Evolutionary conservation across 2,329 filamentous ascomycete species (phyloP).

Genomic region (Pseudogymnoascus sp.): DNA sequence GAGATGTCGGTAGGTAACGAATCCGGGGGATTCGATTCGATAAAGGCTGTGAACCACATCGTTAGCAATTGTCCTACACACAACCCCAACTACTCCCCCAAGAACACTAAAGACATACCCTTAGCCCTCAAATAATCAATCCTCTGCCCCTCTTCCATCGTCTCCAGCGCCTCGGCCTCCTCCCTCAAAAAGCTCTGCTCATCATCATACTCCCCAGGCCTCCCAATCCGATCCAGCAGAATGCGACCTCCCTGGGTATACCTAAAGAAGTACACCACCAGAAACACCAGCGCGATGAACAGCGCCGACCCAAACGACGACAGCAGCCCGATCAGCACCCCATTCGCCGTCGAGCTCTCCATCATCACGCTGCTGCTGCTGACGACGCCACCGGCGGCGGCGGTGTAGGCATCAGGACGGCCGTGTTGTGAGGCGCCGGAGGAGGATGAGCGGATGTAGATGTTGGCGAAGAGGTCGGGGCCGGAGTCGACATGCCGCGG

Average conservation of each 20-base stretch:
- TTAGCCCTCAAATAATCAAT: conserved; percentile 91
- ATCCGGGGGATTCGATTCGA: conserved; percentile 89
- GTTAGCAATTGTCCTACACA: background rate
- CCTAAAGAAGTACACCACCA: conserved; percentile 86
- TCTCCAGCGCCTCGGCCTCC: conserved; percentile 88
- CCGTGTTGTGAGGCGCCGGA: background rate
- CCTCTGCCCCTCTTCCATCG: conserved; percentile 88
- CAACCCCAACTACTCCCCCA: background rate
- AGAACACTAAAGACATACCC: conserved; percentile 49
- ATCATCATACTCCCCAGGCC: conserved; percentile 95
- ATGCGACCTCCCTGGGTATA: conserved; percentile 85
- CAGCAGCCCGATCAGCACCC: conserved; percentile 88
- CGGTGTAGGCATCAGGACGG: background rate
- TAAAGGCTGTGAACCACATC: conserved; percentile 58
- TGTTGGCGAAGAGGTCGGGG: background rate
- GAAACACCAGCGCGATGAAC: conserved; percentile 70
- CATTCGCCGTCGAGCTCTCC: conserved; percentile 47
- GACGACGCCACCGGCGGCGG: background rate
- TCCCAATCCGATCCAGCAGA: conserved; percentile 83
- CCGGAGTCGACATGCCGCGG: background rate
- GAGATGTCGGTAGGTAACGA: conserved; percentile 96
- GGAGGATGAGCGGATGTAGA: background rate
- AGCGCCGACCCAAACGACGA: conserved; percentile 90
- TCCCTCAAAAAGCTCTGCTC: conserved; percentile 91
- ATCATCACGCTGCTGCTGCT: background rate